Base-by-base conservation (phyloP, 78 protist species). In the Creolimax fragrantissima region DNA sequence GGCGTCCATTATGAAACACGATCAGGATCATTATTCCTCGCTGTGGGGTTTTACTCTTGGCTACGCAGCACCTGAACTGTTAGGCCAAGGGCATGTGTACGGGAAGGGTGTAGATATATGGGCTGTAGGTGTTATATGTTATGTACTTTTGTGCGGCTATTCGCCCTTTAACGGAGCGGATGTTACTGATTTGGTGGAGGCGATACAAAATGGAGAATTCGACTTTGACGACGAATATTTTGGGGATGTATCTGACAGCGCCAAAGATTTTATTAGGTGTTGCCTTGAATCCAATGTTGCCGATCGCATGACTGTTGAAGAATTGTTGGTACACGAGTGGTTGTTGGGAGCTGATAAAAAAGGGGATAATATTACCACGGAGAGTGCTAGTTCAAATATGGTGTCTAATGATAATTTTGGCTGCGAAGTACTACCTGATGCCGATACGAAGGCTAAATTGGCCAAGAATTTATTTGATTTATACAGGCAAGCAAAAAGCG, bases 1-100 rank as follows among this genome's bases (percentile, higher is more conserved):
- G 35, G 83, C 96, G 24, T 92, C 93, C 91, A 90, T 74, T 39
- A 7, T 85, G 47, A 41, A 93, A 35, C 43, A 90, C 36, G 44
- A 42, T 47, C 17, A 43, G 47, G n/a, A 11, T 43, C 84, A 89
- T 35, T 45, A 44, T 24, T 58, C 74, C 43, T 37, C 89, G 3
- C 89, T 84, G 6, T 90, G 91, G 36, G 94, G 89, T 37, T 99
- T 99, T 5, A 92, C 92, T 3, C 47, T 67, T 43, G 44, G 36
- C 74, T 89, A 88, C 44, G 90, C 44, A 81, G 96, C 98, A 35
- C 98, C 98, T 11, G 98, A 96, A 47, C 94, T 96, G 24, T 93
- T 92, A 0, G 85, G 89, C 43, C 83, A 83, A 41, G 97, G 96
- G 35, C 3, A 84, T 11, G 95, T 93, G 11, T 97, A 97, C 93